Base-by-base conservation (phyloP, 306 rosid genomes). In the Comarum palustre region DNA sequence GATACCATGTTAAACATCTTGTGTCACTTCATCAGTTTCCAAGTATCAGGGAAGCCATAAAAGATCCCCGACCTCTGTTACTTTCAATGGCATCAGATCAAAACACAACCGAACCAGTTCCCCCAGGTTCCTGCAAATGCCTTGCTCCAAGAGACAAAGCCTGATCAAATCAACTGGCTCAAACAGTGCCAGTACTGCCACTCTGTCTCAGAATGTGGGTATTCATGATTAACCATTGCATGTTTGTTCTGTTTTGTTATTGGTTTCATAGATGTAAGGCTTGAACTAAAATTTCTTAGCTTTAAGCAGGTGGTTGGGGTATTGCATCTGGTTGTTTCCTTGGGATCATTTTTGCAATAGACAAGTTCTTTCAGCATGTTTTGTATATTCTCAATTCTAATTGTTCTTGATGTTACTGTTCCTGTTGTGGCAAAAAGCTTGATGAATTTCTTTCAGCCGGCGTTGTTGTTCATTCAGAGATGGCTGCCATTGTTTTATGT, bases 401-500 rank as follows among this genome's bases (percentile, higher is more conserved):
- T 84, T 20, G 69, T 79, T 82, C 90, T 94, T 27, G 97, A 94
- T 73, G 73, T 86, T 51, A 88, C 90, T 36, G 78, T 86, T 58
- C 95, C 97, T 0, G 68, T 86, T 39, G 91, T 89, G 16, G 97
- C 96, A 1, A 72, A 72, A 6, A 81, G 88, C 76, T 73, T 91
- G 85, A 66, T 86, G 89, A 80, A 76, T 66, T 94, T 91, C 87
- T 94, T 94, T 77, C 83, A 91, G 71, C 98, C 98, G 1, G 98
- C 92, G 31, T 84, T 88, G 39, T 6, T 89, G 83, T 94, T 94
- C 74, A 94, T 94, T 64, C 97, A 94, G 81, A 88, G 97, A 78
- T 94, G 97, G 94, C 92, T 94, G 12, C 97, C 98, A 5, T 78
- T 94, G 82, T 94, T 91, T 75, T 94, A 94, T 61, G 97, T 94